These are phyloP conservation scores for Penicillium sp. DNA, from an alignment of 2,329 filamentous ascomycete genomes.

Conservation along the genomic window DNA sequence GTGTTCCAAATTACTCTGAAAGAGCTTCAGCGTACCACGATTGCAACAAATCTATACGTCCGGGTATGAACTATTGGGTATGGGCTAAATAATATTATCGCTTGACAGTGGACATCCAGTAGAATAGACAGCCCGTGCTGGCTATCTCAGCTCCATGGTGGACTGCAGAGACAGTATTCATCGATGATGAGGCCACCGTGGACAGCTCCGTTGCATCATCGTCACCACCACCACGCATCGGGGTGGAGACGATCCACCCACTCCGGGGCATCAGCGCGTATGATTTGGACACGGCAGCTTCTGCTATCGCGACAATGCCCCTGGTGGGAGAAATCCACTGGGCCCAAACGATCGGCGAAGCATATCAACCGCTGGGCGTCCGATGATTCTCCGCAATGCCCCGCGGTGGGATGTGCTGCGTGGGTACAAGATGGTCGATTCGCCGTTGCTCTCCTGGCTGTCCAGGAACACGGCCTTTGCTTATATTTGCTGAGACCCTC, in stretches of 20 bases:
- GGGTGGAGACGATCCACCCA: conserved; percentile 28
- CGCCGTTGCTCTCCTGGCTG: conserved; percentile 10
- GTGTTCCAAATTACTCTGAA: no score
- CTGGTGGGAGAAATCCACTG: conserved; percentile 1
- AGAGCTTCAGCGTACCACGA: no score
- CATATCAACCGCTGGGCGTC: conserved; percentile 10
- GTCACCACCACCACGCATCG: conserved; percentile 7
- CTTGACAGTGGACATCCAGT: no score
- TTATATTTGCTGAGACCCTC: conserved; percentile 4
- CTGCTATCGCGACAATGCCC: not conserved
- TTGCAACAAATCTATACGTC: no score
- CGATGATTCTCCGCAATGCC: conserved; percentile 23
- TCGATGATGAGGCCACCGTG: conserved; percentile 1
- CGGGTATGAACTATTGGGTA: no score
- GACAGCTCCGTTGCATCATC: conserved; percentile 11
- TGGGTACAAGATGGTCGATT: conserved; percentile 16
- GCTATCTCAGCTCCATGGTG: no score
- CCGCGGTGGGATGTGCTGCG: conserved; percentile 21
- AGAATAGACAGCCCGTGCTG: no score
- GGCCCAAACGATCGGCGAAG: conserved; percentile 8
- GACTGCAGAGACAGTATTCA: no score
- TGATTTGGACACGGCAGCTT: conserved; percentile 10
- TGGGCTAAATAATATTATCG: no score
- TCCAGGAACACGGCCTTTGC: conserved; percentile 2
- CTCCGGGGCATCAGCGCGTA: not conserved